A percentile compares a stretch with the other conserved stretches of the same genome.
Evolutionary conservation across 2,329 filamentous ascomycete genomes (phyloP).

Genomic region (Calonectria leucothoes): DNA sequence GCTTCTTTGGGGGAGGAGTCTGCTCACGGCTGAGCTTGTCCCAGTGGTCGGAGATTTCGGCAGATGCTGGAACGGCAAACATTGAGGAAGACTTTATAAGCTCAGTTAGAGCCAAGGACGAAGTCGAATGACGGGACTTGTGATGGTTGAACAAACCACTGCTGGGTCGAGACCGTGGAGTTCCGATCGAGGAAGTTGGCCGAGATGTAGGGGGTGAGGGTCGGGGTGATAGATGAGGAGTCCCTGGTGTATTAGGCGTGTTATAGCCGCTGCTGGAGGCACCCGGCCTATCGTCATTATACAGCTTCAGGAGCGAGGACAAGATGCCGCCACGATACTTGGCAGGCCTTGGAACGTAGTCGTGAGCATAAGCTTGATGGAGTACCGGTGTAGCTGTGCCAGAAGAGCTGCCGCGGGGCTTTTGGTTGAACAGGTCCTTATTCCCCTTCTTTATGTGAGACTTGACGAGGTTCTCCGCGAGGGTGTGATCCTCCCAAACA

Average conservation of each 20-base stretch:
- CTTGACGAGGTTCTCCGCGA: constrained; percentile 50
- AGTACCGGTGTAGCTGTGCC: constrained; percentile 52
- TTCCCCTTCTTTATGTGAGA: constrained; percentile 47
- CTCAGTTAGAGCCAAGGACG: constrained; percentile 60
- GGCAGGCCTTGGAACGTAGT: constrained; percentile 73
- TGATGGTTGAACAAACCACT: constrained; percentile 55
- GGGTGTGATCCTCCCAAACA: constrained; percentile 38
- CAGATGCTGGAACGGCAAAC: constrained; percentile 60
- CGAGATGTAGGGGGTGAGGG: constrained; percentile 55
- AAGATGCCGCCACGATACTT: constrained; percentile 81
- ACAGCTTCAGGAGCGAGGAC: constrained; percentile 77
- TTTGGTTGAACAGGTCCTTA: constrained; percentile 46
- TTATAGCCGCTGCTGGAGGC: constrained; percentile 52
- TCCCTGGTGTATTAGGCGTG: constrained; percentile 54
- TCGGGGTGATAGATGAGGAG: constrained; percentile 55
- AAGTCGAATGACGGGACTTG: constrained; percentile 54
- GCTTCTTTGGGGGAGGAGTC: constrained; percentile 50
- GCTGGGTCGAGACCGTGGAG: constrained; percentile 47
- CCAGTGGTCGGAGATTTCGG: constrained; percentile 57
- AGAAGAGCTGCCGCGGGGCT: constrained; percentile 42
- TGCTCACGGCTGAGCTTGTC: constrained; percentile 57
- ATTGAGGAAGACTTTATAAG: constrained; percentile 67
- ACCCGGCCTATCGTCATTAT: constrained; percentile 61
- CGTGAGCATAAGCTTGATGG: constrained; percentile 62
- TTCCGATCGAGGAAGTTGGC: constrained; percentile 51